Conservation (phyloP, 345 rosid species). For the Turritis glabra region DNA sequence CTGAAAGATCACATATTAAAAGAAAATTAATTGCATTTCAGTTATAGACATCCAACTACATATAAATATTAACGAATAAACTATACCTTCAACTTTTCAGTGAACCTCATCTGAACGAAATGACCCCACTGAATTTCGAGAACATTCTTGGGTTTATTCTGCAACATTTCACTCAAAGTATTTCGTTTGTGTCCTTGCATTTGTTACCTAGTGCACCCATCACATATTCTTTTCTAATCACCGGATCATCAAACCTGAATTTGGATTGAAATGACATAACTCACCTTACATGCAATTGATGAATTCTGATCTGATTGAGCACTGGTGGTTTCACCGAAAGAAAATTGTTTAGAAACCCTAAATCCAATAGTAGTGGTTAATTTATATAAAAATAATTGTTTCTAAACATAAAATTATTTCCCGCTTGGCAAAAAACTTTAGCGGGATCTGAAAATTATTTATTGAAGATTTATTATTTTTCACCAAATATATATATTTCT, state of each 20-base stretch:
- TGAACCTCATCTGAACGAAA: not conserved
- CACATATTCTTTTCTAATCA: not conserved
- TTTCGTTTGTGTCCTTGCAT: conserved; percentile 3
- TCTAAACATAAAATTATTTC: too few relatives aligned
- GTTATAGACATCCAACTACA: not conserved
- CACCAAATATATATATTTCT: too few relatives aligned
- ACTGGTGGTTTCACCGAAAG: too few relatives aligned
- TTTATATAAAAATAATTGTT: too few relatives aligned
- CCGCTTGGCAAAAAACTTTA: too few relatives aligned
- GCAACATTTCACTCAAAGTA: not conserved
- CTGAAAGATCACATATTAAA: not conserved
- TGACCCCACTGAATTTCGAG: not conserved
- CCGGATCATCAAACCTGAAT: not conserved
- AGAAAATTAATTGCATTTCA: not conserved
- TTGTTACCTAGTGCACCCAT: not conserved
- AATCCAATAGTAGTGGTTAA: too few relatives aligned
- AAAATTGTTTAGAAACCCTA: too few relatives aligned
- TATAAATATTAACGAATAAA: not conserved
- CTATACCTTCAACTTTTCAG: not conserved
- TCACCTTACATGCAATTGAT: too few relatives aligned
- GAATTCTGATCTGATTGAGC: too few relatives aligned
- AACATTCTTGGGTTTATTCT: not conserved
- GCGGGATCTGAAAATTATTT: too few relatives aligned
- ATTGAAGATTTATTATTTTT: too few relatives aligned
- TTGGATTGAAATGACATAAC: not conserved